Base-by-base conservation (phyloP, 2,329 filamentous ascomycete species). In the Colletotrichum eleusines region DNA sequence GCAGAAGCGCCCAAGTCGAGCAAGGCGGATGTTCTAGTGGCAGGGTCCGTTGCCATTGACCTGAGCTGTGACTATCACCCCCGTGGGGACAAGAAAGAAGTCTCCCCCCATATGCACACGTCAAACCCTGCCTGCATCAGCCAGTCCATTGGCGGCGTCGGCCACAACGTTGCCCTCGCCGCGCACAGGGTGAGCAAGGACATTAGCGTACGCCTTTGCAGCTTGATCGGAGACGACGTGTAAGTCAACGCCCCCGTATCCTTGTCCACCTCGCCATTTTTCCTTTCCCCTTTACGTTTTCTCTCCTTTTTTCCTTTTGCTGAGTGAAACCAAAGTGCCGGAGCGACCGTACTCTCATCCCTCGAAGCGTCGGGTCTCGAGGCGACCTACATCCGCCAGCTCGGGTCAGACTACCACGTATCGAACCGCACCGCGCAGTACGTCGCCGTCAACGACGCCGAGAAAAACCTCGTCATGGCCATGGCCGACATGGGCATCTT, bases 401-500 rank as follows among this genome's bases (percentile, higher is more conserved):
- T 92, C 5, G 80, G 82, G 18, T 81, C 81, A 20, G 80, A 85
- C 53, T 83, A 83, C 71, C 82, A 80, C 28, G 84, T 84, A 3
- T 85, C 86, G 1, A 86, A 85, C 40, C 88, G 92, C 66, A 98
- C 95, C 2, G 94, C 95, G 0, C 94, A 98, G 79, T 98, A 98
- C 78, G 89, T 98, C 3, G 92, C 95, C 20, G 85, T 98, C 74
- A 99, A 98, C 78, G 93, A 97, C 77, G 85, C 85, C 0, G 89
- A 91, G 71, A 97, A 94, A 79, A 92, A 95, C 73, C 88, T 99
- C 2, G 87, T 95, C n/a, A 81, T 98, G 73, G 95, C 94, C 55
- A 97, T 98, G 94, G 95, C 95, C 5, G 96, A 98, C 78, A 98
- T 98, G 94, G 88, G 86, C 66, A 95, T 97, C 75, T 88, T 97